Base-by-base conservation (phyloP, 2,329 filamentous ascomycete genomes). In the Fusarium lyarnte region DNA sequence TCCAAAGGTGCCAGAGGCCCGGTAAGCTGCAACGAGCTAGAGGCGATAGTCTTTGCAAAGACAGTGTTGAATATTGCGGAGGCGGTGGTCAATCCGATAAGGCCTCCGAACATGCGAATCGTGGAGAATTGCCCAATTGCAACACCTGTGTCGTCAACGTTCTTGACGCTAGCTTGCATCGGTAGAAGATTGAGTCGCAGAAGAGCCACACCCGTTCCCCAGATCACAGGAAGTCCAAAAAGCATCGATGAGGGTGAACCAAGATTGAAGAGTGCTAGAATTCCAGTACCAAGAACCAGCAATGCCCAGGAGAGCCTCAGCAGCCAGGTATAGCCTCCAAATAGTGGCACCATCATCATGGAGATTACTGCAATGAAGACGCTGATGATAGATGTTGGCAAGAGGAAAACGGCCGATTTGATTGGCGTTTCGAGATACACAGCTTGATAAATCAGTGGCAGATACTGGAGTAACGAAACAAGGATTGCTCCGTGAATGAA, bases 311-410 rank as follows among this genome's bases (percentile, higher is more conserved):
- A 67, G 1, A 62, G 12, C 11, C 65, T 38, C 11, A 67, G 8
- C 4, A 67, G 41, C 65, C 63, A 67, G 5, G 47, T 49, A 16
- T 67, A 67, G 3, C 65, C 63, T 14, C 65, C 63, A 12, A 67
- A 67, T 1, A 67, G 6, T 1, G 65, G 65, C 2, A 67, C 65
- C 63, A 67, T 67, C 63, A 67, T 67, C 65, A 67, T 67, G 2
- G 65, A 67, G 31, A 67, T 23, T 0, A 67, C 63, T 25, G 65
- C 54, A 8, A 67, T 35, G 8, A 67, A 38, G 3, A 67, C 63
- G 6, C 65, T 67, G 9, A 60, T 31, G 12, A 67, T 39, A 0
- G 43, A 51, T 1, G 65, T 67, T 16, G 65, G 65, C 1, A 67
- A 16, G 1, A 67, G n/a, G 4, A 67, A 54, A 7, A 67, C 41